Percentiles rank a stretch among this genome's conserved stretches.
These are phyloP conservation scores for Pestalotiopsis sp. DNA, from an alignment of 2,329 filamentous ascomycete species.

Conservation along the genomic window DNA sequence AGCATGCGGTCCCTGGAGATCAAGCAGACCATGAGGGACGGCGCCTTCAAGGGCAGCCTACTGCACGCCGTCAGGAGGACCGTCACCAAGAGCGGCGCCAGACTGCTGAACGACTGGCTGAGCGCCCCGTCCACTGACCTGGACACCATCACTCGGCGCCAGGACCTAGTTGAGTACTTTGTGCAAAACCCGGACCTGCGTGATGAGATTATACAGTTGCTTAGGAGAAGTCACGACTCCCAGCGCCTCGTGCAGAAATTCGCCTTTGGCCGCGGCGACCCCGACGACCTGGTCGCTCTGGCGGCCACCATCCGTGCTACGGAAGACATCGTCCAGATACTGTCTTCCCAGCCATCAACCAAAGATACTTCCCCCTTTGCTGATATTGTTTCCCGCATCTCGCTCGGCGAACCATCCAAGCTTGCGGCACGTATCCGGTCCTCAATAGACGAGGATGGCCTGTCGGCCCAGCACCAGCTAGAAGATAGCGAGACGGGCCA, in stretches of 20 bases:
- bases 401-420: conserved; percentile 65
- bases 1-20: conserved; percentile 90
- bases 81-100: conserved; percentile 86
- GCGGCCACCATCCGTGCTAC: conserved; percentile 80
- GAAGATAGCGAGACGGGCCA: conserved; percentile 73
- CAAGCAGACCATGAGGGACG: conserved; percentile 81
- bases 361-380: conserved; percentile 17
- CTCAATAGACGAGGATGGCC: conserved; percentile 90
- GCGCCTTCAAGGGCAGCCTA: conserved; percentile 78
- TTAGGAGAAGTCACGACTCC: conserved; percentile 80
- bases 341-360: conserved; percentile 26
- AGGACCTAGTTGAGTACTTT: conserved; percentile 81
- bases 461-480: conserved; percentile 77
- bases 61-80: conserved; percentile 89
- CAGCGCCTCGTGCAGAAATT: conserved; percentile 93
- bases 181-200: conserved; percentile 67
- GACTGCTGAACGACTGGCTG: conserved; percentile 83
- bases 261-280: conserved; percentile 85
- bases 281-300: conserved; percentile 85
- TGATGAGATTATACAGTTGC: conserved; percentile 67
- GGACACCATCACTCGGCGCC: conserved; percentile 73
- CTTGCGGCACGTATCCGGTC: conserved; percentile 73
- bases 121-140: conserved; percentile 90
- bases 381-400: conserved; percentile 51
- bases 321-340: conserved; percentile 60